These are phyloP conservation scores for Cymbopogon flexuosus DNA, from an alignment of 202 grass and related monocot species.

Conservation along the genomic window DNA sequence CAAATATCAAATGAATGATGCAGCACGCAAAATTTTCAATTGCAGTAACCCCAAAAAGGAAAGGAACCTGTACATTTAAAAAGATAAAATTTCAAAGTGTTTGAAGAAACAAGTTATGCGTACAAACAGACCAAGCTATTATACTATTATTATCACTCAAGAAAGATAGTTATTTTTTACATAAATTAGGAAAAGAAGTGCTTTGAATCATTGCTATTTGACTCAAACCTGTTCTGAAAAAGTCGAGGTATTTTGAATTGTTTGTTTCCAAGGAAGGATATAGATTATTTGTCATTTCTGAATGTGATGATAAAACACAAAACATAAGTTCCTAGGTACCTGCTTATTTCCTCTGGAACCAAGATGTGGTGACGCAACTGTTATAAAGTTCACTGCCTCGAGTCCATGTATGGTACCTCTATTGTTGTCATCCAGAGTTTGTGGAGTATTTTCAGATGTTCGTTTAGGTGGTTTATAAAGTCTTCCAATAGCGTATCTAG, in stretches of 20 bases:
- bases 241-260: too few relatives aligned
- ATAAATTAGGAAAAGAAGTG: neutral
- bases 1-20: slow-evolving; percentile 95
- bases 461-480: slow-evolving; percentile 55
- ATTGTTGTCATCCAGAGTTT: slow-evolving; percentile 35
- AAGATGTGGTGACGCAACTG: slow-evolving; percentile 92
- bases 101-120: neutral
- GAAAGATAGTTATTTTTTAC: neutral
- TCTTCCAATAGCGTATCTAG: slow-evolving; percentile 88
- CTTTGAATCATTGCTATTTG: too few relatives aligned
- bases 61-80: slow-evolving; percentile 71
- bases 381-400: slow-evolving; percentile 91
- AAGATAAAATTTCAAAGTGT: slow-evolving; percentile 12
- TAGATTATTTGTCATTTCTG: neutral
- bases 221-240: too few relatives aligned
- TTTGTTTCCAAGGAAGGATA: neutral
- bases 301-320: neutral
- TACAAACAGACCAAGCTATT: neutral
- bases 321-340: slow-evolving; percentile 32
- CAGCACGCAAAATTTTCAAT: slow-evolving; percentile 72
- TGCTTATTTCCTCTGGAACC: slow-evolving; percentile 96
- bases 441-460: slow-evolving; percentile 30
- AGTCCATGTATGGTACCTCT: slow-evolving; percentile 70
- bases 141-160: neutral
- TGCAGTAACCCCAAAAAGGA: slow-evolving; percentile 83